Percentiles rank a stretch among this genome's conserved stretches.
phyloP scores from a whole-genome alignment of 306 rosid genomes.

The Hippophae gyantsensis region DNA sequence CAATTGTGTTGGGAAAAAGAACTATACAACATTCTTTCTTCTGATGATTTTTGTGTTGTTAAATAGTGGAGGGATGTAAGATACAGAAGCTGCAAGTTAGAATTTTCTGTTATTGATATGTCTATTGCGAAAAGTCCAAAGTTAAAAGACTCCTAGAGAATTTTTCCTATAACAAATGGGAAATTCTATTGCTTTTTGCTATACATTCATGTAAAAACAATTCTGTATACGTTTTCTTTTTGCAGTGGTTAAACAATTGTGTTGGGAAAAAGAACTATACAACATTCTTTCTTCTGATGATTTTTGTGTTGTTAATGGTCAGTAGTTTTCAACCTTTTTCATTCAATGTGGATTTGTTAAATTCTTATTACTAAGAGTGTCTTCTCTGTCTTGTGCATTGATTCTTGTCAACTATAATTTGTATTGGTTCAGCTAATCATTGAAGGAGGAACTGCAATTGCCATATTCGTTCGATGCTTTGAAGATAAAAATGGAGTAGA shows the following conservation, averaged over 20 bases:
- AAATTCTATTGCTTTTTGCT: background rate
- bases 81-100: too few relatives aligned
- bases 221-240: background rate
- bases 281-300: constrained; percentile 78
- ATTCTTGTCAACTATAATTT: background rate
- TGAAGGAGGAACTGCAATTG: constrained; percentile 81
- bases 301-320: constrained; percentile 65
- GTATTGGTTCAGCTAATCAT: constrained; percentile 42
- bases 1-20: constrained; percentile 88
- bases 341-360: background rate
- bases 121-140: too few relatives aligned
- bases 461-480: constrained; percentile 76
- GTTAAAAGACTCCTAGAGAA: too few relatives aligned
- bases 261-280: constrained; percentile 87
- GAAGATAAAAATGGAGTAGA: constrained; percentile 60
- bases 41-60: constrained; percentile 65
- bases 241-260: constrained; percentile 96
- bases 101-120: too few relatives aligned
- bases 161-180: background rate
- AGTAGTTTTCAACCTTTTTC: constrained; percentile 17
- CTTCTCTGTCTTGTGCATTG: background rate
- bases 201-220: background rate
- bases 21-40: constrained; percentile 82
- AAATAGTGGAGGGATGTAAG: background rate
- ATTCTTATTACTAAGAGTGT: background rate